phyloP scores from a whole-genome alignment of 2,329 filamentous ascomycete species.

The Paracorniculantispora psalliotae region DNA sequence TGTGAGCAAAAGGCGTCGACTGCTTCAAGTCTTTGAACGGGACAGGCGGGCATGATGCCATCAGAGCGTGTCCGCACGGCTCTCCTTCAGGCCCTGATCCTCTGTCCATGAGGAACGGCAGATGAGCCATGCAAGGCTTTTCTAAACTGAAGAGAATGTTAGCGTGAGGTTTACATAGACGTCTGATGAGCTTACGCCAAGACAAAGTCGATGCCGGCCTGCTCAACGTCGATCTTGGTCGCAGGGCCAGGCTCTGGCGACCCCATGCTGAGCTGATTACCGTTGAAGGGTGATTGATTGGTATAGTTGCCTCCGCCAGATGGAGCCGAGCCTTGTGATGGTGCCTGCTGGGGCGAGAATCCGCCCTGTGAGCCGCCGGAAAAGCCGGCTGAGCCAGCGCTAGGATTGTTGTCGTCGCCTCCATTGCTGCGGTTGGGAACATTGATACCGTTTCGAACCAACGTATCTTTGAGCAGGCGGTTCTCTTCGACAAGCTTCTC shows the following conservation, averaged over 20 bases:
- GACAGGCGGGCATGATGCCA: constrained; percentile 83
- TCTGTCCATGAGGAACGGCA: constrained; percentile 69
- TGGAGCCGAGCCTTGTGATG: constrained; percentile 37
- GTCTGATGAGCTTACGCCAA: constrained; percentile 59
- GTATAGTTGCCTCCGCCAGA: constrained; percentile 23
- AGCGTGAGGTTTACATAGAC: not conserved
- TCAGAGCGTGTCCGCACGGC: constrained; percentile 83
- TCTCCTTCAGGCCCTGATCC: constrained; percentile 56
- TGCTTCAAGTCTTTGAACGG: constrained; percentile 45
- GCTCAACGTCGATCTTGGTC: constrained; percentile 63
- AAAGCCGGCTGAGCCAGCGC: constrained; percentile 33
- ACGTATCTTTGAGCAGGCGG: constrained; percentile 57
- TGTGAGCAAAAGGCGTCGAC: constrained; percentile 49
- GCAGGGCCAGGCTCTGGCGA: constrained; percentile 24
- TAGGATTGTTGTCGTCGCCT: constrained; percentile 44
- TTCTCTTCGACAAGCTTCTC: constrained; percentile 76
- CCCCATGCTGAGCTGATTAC: constrained; percentile 27
- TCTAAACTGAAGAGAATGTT: constrained; percentile 63
- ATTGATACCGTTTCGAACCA: constrained; percentile 49
- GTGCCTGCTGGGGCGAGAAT: constrained; percentile 44
- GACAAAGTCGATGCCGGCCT: constrained; percentile 84
- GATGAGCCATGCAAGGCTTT: constrained; percentile 87
- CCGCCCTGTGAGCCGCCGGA: constrained; percentile 19
- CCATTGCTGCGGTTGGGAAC: constrained; percentile 20
- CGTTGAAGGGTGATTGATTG: constrained; percentile 6